Evolutionary conservation across 805 yeast species (phyloP), one percentile per base, ranked within the genome.

Genomic region (Pichia cabralensis): DNA sequence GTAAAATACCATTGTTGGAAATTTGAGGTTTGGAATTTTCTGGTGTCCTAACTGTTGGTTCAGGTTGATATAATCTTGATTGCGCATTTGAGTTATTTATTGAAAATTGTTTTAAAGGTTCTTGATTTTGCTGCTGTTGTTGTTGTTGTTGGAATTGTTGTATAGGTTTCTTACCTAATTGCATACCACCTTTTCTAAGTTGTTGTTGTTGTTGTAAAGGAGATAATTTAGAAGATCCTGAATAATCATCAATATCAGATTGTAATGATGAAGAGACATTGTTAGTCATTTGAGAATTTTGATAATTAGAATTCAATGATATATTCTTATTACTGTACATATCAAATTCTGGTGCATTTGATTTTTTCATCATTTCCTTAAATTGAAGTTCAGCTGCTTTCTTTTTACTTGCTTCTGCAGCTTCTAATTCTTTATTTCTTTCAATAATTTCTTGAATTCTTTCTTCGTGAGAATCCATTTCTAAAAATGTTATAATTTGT

Each of bases 381-480:
- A 83, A 70, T 56, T 85, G 94, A 42, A 82, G 79, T 53, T 82
- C 94, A 58, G 81, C 84, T 33, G 97, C 96, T 56, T 84, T 78
- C 61, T 94, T 81, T 64, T 89, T 89, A 61, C 97, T 80, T 61
- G 89, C 96, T 62, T 92, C 98, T 36, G 84, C 78, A 26, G 98
- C 98, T 60, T 89, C 98, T 50, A 83, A 64, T 62, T 92, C 98
- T 63, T 92, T 92, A 66, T 92, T 92, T 58, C 88, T 77, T 62
- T 85, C 97, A 50, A 92, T 92, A 56, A 92, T 88, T 56, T 92
- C 96, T 66, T 92, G 97, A 53, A 94, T 89, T 67, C 84, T 89
- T 63, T 92, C 99, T 62, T 92, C 98, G 57, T 92, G 96, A 26
- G 95, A 82, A 61, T 92, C 97, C 97, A 92, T 89, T 55, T 85